Conservation (phyloP, 768 basidiomycete species). For the Dioszegia hungarica region DNA sequence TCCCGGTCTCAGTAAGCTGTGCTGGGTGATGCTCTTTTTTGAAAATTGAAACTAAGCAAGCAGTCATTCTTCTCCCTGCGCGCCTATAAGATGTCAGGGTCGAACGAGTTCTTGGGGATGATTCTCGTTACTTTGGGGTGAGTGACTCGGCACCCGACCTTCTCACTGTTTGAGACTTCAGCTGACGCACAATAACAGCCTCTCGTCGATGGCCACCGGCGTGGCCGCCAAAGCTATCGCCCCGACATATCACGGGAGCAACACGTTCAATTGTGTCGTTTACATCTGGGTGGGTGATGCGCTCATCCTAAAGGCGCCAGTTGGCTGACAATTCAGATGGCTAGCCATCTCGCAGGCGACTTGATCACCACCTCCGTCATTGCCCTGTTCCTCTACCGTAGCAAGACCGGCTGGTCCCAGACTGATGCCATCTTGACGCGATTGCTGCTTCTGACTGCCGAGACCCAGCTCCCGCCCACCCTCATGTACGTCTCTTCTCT, state of each 20-base stretch:
- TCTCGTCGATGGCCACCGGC: background rate
- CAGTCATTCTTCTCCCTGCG: slow-evolving; percentile 1
- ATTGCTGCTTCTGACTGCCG: background rate
- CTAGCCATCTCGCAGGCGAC: background rate
- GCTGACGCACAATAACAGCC: no score
- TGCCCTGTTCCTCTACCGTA: background rate
- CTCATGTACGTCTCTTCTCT: background rate
- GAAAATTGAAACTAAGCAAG: no score
- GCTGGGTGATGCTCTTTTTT: no score
- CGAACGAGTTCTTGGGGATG: background rate
- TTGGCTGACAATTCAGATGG: background rate
- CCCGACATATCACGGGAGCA: background rate
- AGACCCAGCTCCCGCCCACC: slow-evolving; percentile 10
- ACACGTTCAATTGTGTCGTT: background rate
- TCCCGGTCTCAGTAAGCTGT: slow-evolving; percentile 3
- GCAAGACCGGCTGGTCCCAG: background rate
- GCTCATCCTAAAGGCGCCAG: background rate
- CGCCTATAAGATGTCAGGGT: background rate
- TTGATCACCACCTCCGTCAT: slow-evolving; percentile 1
- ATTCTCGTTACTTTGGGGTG: background rate
- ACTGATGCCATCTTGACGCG: slow-evolving; percentile 1
- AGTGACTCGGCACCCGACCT: no score
- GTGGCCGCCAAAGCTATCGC: background rate
- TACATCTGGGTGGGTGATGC: slow-evolving; percentile 1
- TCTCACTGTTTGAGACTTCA: no score